Evolutionary conservation across 2,329 filamentous ascomycete species (phyloP).

Genomic region (Microascus cirrosus): DNA sequence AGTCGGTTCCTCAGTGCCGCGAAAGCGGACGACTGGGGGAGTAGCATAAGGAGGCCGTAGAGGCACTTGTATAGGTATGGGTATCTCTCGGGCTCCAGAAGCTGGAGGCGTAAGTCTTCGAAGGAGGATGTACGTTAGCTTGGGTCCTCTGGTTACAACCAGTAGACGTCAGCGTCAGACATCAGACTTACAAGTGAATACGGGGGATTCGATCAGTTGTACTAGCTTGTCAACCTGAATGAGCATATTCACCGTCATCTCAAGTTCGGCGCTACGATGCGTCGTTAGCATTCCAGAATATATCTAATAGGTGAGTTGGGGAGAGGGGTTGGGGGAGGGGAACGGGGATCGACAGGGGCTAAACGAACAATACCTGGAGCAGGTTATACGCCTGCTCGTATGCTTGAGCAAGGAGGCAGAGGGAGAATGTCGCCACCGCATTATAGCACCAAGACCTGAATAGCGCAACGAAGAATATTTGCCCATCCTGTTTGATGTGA

Average conservation of each 20-base stretch:
- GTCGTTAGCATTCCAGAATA: not conserved
- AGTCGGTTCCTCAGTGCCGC: conserved; percentile 91
- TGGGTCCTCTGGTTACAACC: not conserved
- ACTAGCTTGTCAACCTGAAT: conserved; percentile 99
- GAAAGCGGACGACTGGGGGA: conserved; percentile 97
- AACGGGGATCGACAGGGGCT: not conserved
- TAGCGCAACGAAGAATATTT: conserved; percentile 86
- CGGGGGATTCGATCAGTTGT: conserved; percentile 89
- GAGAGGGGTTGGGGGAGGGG: no score
- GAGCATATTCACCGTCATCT: conserved; percentile 97
- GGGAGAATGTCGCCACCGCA: conserved; percentile 90
- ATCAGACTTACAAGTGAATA: conserved; percentile 75
- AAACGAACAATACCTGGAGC: conserved; percentile 77
- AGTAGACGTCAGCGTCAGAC: no score
- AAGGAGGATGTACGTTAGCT: not conserved
- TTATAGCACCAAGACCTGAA: conserved; percentile 99
- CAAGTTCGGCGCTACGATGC: conserved; percentile 66
- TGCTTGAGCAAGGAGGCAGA: conserved; percentile 89
- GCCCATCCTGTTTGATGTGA: conserved; percentile 59
- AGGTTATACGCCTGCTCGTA: conserved; percentile 98
- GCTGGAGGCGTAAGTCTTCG: conserved; percentile 79
- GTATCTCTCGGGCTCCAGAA: conserved; percentile 89
- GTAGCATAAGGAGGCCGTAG: conserved; percentile 91
- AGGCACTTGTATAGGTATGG: conserved; percentile 96
- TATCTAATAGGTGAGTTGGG: no score